Percentiles rank a stretch among this genome's conserved stretches.
phyloP scores from a whole-genome alignment of 1,139 yeast genomes.

The Suhomyces panamericanus region DNA sequence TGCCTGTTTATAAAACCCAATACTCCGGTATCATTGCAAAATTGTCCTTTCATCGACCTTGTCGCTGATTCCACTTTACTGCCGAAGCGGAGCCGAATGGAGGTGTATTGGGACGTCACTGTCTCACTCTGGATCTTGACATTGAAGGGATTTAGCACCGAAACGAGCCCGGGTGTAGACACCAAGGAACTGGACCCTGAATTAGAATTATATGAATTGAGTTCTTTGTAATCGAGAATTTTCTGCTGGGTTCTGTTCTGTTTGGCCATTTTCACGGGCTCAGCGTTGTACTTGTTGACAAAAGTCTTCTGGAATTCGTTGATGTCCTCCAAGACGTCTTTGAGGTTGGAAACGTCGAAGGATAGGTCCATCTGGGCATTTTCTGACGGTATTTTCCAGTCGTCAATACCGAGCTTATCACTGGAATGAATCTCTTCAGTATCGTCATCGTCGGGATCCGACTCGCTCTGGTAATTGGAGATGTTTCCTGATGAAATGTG shows the following conservation, averaged over 20 bases:
- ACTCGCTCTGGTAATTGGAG: conserved; percentile 28
- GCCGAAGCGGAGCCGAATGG: conserved; percentile 39
- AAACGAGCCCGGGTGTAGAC: neutral
- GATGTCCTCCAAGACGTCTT: conserved; percentile 33
- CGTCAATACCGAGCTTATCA: neutral
- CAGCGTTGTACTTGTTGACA: conserved; percentile 22
- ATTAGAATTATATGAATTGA: conserved; percentile 18
- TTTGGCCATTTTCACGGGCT: conserved; percentile 11
- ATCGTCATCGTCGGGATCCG: conserved; percentile 30
- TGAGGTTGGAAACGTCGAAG: conserved; percentile 10
- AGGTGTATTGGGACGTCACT: conserved; percentile 38
- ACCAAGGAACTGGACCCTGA: neutral
- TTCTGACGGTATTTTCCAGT: conserved; percentile 2
- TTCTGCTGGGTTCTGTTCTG: conserved; percentile 38
- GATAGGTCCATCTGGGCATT: conserved; percentile 4
- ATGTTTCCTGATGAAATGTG: conserved; percentile 4
- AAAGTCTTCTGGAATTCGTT: conserved; percentile 35
- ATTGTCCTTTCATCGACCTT: conserved; percentile 5
- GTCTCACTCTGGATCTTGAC: conserved; percentile 42
- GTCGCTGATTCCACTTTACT: conserved; percentile 15
- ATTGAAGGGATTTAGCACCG: conserved; percentile 12
- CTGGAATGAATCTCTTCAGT: conserved; percentile 23
- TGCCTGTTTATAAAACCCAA: conserved; percentile 16
- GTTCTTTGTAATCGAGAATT: conserved; percentile 36
- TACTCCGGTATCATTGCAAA: conserved; percentile 16